A percentile compares a stretch with the other conserved stretches of the same genome.
Conservation (phyloP, 106 monocot genomes). For the Hemerocallis citrina region DNA sequence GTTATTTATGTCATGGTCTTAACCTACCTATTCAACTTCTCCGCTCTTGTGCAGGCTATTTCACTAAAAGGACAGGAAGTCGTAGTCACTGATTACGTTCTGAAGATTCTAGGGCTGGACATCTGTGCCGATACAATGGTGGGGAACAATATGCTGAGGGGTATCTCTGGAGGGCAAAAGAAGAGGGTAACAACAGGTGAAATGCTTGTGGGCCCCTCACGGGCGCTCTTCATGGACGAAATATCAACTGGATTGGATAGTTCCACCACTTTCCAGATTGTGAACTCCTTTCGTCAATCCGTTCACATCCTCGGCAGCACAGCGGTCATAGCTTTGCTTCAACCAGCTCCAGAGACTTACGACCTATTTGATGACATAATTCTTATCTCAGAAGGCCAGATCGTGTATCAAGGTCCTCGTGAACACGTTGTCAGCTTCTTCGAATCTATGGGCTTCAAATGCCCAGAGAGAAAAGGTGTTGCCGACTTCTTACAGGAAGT, state of each 20-base stretch:
- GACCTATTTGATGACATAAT: slow-evolving; percentile 60
- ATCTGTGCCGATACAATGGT: slow-evolving; percentile 81
- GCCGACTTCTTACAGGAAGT: slow-evolving; percentile 93
- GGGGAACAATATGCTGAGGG: slow-evolving; percentile 61
- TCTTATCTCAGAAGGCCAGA: slow-evolving; percentile 43
- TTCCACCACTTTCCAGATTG: slow-evolving; percentile 58
- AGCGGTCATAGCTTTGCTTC: slow-evolving; percentile 45
- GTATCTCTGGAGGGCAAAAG: slow-evolving; percentile 80
- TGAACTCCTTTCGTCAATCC: slow-evolving; percentile 37
- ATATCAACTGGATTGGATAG: slow-evolving; percentile 63
- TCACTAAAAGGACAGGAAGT: slow-evolving; percentile 28
- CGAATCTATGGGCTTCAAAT: slow-evolving; percentile 71
- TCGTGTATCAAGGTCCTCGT: slow-evolving; percentile 58
- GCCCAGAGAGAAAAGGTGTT: slow-evolving; percentile 80
- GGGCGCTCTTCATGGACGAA: slow-evolving; percentile 66
- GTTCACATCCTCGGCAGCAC: slow-evolving; percentile 48
- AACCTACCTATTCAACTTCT: no score
- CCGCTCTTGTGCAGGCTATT: slow-evolving; percentile 16
- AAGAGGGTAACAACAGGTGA: slow-evolving; percentile 91
- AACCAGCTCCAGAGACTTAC: slow-evolving; percentile 64
- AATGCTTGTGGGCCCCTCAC: slow-evolving; percentile 63
- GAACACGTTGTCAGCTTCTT: slow-evolving; percentile 40
- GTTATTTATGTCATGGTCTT: no score
- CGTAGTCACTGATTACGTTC: slow-evolving; percentile 29
- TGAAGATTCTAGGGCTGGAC: slow-evolving; percentile 72